These are phyloP conservation scores for Boletus sensibilis DNA, from an alignment of 768 basidiomycete genomes.

Conservation along the genomic window DNA sequence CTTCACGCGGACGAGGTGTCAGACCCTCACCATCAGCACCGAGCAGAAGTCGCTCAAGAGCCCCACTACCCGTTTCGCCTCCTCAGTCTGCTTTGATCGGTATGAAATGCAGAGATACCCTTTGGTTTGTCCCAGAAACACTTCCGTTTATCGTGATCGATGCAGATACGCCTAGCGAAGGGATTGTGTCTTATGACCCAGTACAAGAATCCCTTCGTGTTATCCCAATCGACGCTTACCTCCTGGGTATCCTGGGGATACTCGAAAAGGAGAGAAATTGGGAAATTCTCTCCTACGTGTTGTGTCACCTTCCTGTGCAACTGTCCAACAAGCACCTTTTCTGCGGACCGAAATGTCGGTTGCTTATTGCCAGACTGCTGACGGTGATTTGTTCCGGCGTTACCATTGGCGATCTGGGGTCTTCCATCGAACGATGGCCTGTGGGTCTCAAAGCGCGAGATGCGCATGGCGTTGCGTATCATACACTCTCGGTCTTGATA, in stretches of 20 bases:
- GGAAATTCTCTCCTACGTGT: constrained; percentile 90
- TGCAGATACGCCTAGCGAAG: constrained; percentile 64
- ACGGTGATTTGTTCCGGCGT: constrained; percentile 68
- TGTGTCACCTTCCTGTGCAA: constrained; percentile 89
- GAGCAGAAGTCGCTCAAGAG: constrained; percentile 65
- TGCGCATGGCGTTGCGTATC: constrained; percentile 84
- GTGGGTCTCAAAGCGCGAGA: constrained; percentile 67
- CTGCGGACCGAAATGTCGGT: constrained; percentile 82
- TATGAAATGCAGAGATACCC: constrained; percentile 41
- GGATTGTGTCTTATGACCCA: constrained; percentile 64
- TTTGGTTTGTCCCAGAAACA: constrained; percentile 72
- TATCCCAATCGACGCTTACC: constrained; percentile 75
- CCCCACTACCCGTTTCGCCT: constrained; percentile 34
- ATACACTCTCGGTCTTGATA: constrained; percentile 83
- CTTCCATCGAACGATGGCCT: constrained; percentile 59
- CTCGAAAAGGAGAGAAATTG: constrained; percentile 79
- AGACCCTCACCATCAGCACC: constrained; percentile 44
- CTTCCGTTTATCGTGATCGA: constrained; percentile 56
- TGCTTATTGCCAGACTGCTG: constrained; percentile 59
- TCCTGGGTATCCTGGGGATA: constrained; percentile 59
- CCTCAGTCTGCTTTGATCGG: constrained; percentile 22
- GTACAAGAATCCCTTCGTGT: constrained; percentile 42
- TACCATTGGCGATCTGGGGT: constrained; percentile 53
- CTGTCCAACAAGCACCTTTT: constrained; percentile 95
- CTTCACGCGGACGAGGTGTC: constrained; percentile 52